phyloP scores from a whole-genome alignment of 164 flowering plant genomes.

The Annona squamosa region DNA sequence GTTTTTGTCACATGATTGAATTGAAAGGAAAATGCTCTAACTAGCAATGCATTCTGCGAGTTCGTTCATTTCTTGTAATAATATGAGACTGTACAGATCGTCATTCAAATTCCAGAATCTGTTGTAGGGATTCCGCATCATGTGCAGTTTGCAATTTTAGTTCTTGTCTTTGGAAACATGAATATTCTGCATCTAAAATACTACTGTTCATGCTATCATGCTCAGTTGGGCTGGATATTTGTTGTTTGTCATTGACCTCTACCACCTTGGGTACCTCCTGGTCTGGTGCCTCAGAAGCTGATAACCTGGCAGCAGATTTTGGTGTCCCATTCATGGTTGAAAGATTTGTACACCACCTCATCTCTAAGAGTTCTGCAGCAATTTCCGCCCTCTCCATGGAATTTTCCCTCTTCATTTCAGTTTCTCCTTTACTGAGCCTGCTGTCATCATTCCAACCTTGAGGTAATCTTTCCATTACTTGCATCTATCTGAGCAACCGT shows the following conservation, averaged over 20 bases:
- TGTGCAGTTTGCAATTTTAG: not conserved
- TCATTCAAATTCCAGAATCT: too few relatives aligned
- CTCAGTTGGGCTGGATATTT: conserved; percentile 7
- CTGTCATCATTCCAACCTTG: conserved; percentile 30
- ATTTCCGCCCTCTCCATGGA: conserved; percentile 82
- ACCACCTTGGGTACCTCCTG: conserved; percentile 14
- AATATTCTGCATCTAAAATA: not conserved
- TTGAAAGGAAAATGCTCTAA: too few relatives aligned
- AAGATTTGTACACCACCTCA: conserved; percentile 84
- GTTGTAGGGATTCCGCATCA: not conserved
- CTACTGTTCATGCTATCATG: not conserved
- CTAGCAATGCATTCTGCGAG: too few relatives aligned
- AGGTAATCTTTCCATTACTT: conserved; percentile 30
- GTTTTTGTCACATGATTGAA: too few relatives aligned
- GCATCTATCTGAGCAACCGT: conserved; percentile 21
- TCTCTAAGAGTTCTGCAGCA: conserved; percentile 82
- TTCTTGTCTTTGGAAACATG: conserved; percentile 9
- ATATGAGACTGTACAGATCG: too few relatives aligned
- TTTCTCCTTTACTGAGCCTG: conserved; percentile 22
- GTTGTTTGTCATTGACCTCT: conserved; percentile 11
- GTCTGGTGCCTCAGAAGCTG: conserved; percentile 7
- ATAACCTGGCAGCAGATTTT: conserved; percentile 10
- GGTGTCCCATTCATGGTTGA: conserved; percentile 20
- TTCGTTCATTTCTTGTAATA: too few relatives aligned
- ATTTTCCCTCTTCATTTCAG: conserved; percentile 25